Evolutionary conservation across 164 flowering plant species (phyloP), one percentile per base, ranked within the genome.

Genomic region (Macadamia integrifolia): DNA sequence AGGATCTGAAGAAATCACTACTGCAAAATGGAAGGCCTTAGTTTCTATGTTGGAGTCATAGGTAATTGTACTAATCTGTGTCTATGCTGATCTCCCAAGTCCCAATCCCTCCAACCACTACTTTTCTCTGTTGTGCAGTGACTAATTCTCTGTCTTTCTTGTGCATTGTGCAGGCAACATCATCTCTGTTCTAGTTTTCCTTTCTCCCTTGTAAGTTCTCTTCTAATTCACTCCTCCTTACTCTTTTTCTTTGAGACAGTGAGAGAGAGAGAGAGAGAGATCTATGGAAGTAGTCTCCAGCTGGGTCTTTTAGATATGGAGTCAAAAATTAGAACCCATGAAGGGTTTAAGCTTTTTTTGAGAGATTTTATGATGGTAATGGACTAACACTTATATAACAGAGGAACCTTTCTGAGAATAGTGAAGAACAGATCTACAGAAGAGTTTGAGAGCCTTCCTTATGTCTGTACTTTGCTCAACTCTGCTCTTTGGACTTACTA

Each of bases 401-500:
- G 85, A 52, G 64, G 55, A 9, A 85, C 86, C 2, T 87, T 87
- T 60, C 66, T 68, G 72, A 66, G 83, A 35, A 87, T 87, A n/a
- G 71, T 81, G 58, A 64, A 66, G 79, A 64, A 74, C 1, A 50
- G 73, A 64, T 80, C 87, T 8, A 85, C 89, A 0, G 88, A 80
- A 61, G 88, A 83, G 1, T 87, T 82, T 58, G 85, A 85, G 67
- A 79, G 88, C 72, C 61, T 87, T 28, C 91, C 91, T 6, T 87
- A 87, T 65, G 67, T 85, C 2, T 77, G 84, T 72, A 83, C 81
- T 2, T 48, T 81, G 18, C 58, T 87, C 50, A 83, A 68, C 58
- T 62, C 87, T 9, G 71, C 66, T 23, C 58, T 80, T 18, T 83
- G 91, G 91, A 79, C 82, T 58, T 85, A 79, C 68, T 87, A 85